phyloP scores from a whole-genome alignment of 2,329 filamentous ascomycete species.

The Proliferodiscus dingleyae region DNA sequence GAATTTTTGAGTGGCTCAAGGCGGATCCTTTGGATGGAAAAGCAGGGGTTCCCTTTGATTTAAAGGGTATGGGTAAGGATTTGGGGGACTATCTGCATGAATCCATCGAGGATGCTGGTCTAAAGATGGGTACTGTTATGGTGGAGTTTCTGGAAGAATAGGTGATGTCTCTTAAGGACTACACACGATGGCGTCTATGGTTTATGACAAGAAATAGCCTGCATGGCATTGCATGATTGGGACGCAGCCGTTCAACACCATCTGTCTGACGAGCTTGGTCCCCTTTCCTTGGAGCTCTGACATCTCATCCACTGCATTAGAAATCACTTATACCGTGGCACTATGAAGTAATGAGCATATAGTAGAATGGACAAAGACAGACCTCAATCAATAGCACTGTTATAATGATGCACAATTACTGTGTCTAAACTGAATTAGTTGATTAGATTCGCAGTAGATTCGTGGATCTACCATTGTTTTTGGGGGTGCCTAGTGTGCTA shows the following conservation, averaged over 20 bases:
- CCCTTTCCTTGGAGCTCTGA: background rate
- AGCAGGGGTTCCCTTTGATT: slow-evolving; percentile 73
- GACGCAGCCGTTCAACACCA: background rate
- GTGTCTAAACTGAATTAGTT: no score
- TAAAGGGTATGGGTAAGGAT: slow-evolving; percentile 84
- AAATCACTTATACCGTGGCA: slow-evolving; percentile 2
- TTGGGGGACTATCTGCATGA: slow-evolving; percentile 69
- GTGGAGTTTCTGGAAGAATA: slow-evolving; percentile 70
- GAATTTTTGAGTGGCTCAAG: slow-evolving; percentile 96
- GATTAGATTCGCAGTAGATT: slow-evolving; percentile 6
- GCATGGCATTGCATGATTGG: background rate
- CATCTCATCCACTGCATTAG: slow-evolving; percentile 7
- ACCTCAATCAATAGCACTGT: slow-evolving; percentile 1
- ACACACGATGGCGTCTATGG: slow-evolving; percentile 4
- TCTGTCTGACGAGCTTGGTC: background rate
- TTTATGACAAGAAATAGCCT: background rate
- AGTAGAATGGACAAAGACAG: slow-evolving; percentile 9
- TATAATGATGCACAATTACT: no score
- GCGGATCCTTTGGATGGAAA: slow-evolving; percentile 78
- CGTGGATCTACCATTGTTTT: background rate
- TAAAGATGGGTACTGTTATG: slow-evolving; percentile 94
- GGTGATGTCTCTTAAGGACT: background rate
- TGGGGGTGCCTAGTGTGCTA: no score
- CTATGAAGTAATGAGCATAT: slow-evolving; percentile 1
- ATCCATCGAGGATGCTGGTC: slow-evolving; percentile 72